phyloP scores from a whole-genome alignment of 1,284 basidiomycete species.

The Xerocomus minutiporus region DNA sequence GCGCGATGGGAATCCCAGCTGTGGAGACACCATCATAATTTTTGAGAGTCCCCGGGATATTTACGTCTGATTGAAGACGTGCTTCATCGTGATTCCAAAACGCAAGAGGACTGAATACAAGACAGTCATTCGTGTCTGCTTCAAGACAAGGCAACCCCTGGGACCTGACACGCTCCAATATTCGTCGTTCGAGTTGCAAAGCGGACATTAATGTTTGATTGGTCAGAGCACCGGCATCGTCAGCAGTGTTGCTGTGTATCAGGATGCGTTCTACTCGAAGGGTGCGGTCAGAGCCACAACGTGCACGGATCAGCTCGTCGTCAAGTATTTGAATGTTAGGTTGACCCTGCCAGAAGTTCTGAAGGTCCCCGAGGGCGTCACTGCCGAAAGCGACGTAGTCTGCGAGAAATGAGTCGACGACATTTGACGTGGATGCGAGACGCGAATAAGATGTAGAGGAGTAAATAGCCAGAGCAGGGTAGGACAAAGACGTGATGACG shows the following conservation, averaged over 20 bases:
- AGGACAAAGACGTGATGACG: conserved; percentile 94
- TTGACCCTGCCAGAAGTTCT: conserved; percentile 64
- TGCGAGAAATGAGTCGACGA: conserved; percentile 59
- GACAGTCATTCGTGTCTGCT: conserved; percentile 44
- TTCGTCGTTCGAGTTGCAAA: conserved; percentile 55
- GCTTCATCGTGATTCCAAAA: conserved; percentile 68
- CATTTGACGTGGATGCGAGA: conserved; percentile 49
- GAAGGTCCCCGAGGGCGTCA: conserved; percentile 57
- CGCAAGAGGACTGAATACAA: conserved; percentile 66
- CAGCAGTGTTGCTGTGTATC: conserved; percentile 52
- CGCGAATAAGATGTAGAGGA: conserved; percentile 64
- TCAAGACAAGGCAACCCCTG: conserved; percentile 50
- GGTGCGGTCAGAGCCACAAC: conserved; percentile 68
- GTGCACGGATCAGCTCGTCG: conserved; percentile 66
- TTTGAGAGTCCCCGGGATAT: conserved; percentile 56
- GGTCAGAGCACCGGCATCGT: conserved; percentile 56
- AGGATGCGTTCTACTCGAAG: conserved; percentile 76
- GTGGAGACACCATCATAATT: conserved; percentile 49
- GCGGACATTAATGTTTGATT: conserved; percentile 58
- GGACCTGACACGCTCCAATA: conserved; percentile 44
- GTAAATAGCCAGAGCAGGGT: conserved; percentile 85
- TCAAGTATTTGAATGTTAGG: conserved; percentile 55
- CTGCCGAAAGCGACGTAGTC: conserved; percentile 48
- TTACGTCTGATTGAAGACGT: conserved; percentile 47
- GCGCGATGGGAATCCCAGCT: conserved; percentile 54